Evolutionary conservation across 768 basidiomycete species (phyloP).

Genomic region (Hirschioporus abietinus): DNA sequence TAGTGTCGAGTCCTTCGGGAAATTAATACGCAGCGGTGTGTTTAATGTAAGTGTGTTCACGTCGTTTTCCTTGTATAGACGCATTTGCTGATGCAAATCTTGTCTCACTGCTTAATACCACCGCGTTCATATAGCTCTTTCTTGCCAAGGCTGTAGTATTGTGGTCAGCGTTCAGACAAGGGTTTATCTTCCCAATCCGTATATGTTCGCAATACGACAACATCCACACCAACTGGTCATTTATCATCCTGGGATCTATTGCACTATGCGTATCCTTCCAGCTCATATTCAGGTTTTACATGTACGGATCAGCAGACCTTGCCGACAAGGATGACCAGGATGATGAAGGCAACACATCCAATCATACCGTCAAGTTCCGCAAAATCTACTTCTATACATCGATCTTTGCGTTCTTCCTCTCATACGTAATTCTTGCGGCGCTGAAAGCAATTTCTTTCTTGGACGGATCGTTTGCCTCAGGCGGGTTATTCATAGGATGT

Average conservation of each 20-base stretch:
- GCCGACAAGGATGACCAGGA: neutral
- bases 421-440: neutral
- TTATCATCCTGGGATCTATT: neutral
- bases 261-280: neutral
- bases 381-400: neutral
- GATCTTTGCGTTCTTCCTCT: neutral
- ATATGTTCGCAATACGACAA: neutral
- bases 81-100: neutral
- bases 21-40: neutral
- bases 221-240: neutral
- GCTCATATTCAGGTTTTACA: neutral
- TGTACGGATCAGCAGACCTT: neutral
- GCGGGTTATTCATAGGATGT: neutral
- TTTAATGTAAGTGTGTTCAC: neutral
- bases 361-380: neutral
- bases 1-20: neutral
- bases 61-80: neutral
- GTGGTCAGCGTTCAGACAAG: neutral
- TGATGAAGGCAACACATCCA: neutral
- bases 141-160: neutral
- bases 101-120: neutral
- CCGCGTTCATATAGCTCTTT: neutral
- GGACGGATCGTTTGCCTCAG: neutral
- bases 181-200: neutral
- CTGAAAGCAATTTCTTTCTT: neutral